Percentiles rank a stretch among this genome's conserved stretches.
phyloP scores from a whole-genome alignment of 441 rosid species.

The Gossypium gossypioides region DNA sequence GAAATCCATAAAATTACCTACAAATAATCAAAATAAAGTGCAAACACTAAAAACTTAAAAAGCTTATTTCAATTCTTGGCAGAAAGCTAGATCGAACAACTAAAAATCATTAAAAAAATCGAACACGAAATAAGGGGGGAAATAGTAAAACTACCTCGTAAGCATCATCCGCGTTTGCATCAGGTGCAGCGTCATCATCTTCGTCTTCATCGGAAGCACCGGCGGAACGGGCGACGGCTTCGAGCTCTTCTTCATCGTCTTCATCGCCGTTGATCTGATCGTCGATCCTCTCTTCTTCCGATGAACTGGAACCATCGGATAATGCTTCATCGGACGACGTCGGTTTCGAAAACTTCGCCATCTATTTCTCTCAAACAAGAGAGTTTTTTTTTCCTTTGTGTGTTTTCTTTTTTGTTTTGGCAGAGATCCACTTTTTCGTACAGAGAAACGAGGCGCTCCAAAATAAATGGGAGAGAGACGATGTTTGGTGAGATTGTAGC shows the following conservation, averaged over 20 bases:
- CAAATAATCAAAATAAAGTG: no score
- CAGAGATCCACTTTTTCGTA: slow-evolving; percentile 1
- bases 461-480: background rate
- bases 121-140: background rate
- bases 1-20: no score
- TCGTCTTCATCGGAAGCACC: slow-evolving; percentile 39
- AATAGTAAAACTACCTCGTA: slow-evolving; percentile 32
- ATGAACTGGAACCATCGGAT: slow-evolving; percentile 41
- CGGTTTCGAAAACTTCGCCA: slow-evolving; percentile 60
- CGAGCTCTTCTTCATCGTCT: slow-evolving; percentile 69
- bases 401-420: background rate
- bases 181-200: slow-evolving; percentile 20
- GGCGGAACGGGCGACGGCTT: slow-evolving; percentile 82
- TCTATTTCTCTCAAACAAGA: slow-evolving; percentile 23
- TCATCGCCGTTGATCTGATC: slow-evolving; percentile 60
- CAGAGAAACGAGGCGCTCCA: background rate
- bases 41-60: background rate
- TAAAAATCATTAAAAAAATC: no score
- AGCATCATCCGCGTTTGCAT: slow-evolving; percentile 35
- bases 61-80: background rate
- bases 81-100: background rate
- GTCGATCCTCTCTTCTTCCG: slow-evolving; percentile 49
- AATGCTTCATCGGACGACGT: slow-evolving; percentile 57
- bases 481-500: slow-evolving; percentile 10
- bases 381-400: slow-evolving; percentile 21